phyloP scores from a whole-genome alignment of 495 filamentous ascomycete species.

The Podospora anserina region DNA sequence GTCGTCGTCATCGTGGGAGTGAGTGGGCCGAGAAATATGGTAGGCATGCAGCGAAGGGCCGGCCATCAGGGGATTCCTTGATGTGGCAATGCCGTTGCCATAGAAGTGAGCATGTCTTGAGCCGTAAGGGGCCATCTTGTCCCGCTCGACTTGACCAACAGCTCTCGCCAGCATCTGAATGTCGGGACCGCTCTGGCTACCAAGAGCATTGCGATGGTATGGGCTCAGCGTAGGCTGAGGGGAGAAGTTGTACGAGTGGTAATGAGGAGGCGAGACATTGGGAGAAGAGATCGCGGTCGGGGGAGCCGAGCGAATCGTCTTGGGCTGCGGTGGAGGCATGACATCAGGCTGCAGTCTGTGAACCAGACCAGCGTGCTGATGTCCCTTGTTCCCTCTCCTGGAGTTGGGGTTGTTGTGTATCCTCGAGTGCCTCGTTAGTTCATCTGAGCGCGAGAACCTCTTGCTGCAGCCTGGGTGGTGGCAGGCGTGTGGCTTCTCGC shows the following conservation, averaged over 20 bases:
- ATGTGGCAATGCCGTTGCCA: constrained; percentile 53
- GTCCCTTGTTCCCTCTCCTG: constrained; percentile 85
- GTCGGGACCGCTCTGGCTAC: constrained; percentile 59
- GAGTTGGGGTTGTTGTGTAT: constrained; percentile 99
- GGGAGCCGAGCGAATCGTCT: constrained; percentile 74
- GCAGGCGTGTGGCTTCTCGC: constrained; percentile 97
- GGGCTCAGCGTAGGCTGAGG: constrained; percentile 60
- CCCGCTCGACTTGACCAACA: constrained; percentile 79
- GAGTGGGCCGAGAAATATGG: constrained; percentile 89
- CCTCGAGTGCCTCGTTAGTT: constrained; percentile 92
- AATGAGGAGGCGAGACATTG: constrained; percentile 93
- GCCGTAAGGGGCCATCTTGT: constrained; percentile 57
- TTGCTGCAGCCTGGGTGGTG: constrained; percentile 94
- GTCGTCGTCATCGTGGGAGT: constrained; percentile 81
- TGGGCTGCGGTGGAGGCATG: constrained; percentile 72
- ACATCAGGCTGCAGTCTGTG: constrained; percentile 54
- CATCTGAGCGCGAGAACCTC: constrained; percentile 94
- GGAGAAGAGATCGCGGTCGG: constrained; percentile 85
- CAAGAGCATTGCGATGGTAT: constrained; percentile 55
- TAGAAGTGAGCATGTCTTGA: constrained; percentile 49
- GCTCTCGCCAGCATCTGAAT: constrained; percentile 90
- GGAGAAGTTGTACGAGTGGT: constrained; percentile 63
- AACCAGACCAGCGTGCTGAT: constrained; percentile 38
- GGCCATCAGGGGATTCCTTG: constrained; percentile 50
- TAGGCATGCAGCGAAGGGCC: constrained; percentile 75